A percentile compares a stretch with the other conserved stretches of the same genome.
These are phyloP conservation scores for Fraxinus baroniana DNA, from an alignment of 305 asterid species.

Conservation along the genomic window DNA sequence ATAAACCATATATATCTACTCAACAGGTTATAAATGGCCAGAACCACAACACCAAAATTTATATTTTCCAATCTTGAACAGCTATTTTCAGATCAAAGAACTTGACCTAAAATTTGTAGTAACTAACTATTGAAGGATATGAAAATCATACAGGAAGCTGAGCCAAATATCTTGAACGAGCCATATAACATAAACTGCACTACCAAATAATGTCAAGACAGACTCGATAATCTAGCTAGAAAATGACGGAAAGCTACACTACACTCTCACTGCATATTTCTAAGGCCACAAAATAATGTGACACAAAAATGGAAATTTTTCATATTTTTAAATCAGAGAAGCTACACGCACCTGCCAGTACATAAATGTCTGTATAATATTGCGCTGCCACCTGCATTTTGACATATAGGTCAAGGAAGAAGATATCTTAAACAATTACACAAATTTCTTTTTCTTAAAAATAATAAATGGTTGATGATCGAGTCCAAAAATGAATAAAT, in stretches of 20 bases:
- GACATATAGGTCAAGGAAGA: constrained; percentile 20
- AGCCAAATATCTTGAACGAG: neutral
- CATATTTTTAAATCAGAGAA: neutral
- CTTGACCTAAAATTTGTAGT: neutral
- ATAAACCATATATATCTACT: neutral
- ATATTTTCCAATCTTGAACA: neutral
- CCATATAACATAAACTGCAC: neutral
- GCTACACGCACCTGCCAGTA: constrained; percentile 79
- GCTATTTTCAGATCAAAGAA: neutral
- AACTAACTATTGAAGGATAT: neutral
- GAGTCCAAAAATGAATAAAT: neutral
- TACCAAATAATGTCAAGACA: neutral
- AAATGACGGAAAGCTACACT: neutral
- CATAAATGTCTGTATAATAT: constrained; percentile 75
- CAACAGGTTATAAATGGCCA: neutral
- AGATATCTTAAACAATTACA: neutral
- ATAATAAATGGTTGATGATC: neutral
- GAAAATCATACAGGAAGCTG: neutral
- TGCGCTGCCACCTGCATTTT: constrained; percentile 82
- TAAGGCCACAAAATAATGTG: neutral
- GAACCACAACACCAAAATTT: neutral
- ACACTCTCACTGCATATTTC: neutral
- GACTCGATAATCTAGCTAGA: neutral
- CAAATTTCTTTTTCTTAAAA: neutral
- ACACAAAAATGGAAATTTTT: neutral